Conservation (phyloP, 495 filamentous ascomycete genomes). For the Aspergillus funiculosus region DNA sequence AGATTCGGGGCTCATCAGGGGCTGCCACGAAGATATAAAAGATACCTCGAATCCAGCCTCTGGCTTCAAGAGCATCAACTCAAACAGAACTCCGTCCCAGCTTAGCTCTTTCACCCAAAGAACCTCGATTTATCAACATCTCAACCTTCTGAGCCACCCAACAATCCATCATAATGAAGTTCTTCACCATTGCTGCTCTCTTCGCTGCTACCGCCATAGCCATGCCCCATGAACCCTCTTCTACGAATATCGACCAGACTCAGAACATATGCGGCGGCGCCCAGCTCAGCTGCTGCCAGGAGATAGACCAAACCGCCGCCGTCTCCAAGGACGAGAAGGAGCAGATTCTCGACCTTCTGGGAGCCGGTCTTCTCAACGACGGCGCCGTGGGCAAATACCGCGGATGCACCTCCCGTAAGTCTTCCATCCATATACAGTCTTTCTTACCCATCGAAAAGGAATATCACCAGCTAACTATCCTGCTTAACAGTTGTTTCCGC, state of each 20-base stretch:
- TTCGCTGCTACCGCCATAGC: slow-evolving; percentile 32
- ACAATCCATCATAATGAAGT: slow-evolving; percentile 32
- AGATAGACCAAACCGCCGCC: slow-evolving; percentile 22
- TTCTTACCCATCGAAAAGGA: neutral
- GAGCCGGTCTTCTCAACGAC: slow-evolving; percentile 18
- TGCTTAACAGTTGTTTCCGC: slow-evolving; percentile 28
- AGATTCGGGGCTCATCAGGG: neutral
- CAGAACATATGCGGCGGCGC: slow-evolving; percentile 40
- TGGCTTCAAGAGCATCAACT: slow-evolving; percentile 8
- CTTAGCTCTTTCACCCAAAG: neutral
- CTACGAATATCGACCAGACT: slow-evolving; percentile 26
- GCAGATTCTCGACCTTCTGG: too few species aligned
- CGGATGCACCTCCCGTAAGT: slow-evolving; percentile 3
- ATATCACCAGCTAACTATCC: neutral
- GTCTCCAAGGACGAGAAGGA: slow-evolving; percentile 14
- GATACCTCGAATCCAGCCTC: neutral
- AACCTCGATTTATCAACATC: slow-evolving; percentile 4
- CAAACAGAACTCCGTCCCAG: slow-evolving; percentile 11
- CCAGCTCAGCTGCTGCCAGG: slow-evolving; percentile 39
- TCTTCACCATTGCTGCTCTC: slow-evolving; percentile 26
- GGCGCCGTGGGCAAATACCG: neutral
- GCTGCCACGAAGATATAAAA: slow-evolving; percentile 19
- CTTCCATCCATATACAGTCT: neutral
- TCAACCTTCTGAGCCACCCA: neutral
- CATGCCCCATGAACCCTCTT: slow-evolving; percentile 4